A percentile compares a stretch with the other conserved stretches of the same genome.
Conservation (phyloP, 495 filamentous ascomycete species). For the Penicillium egyptiacum region DNA sequence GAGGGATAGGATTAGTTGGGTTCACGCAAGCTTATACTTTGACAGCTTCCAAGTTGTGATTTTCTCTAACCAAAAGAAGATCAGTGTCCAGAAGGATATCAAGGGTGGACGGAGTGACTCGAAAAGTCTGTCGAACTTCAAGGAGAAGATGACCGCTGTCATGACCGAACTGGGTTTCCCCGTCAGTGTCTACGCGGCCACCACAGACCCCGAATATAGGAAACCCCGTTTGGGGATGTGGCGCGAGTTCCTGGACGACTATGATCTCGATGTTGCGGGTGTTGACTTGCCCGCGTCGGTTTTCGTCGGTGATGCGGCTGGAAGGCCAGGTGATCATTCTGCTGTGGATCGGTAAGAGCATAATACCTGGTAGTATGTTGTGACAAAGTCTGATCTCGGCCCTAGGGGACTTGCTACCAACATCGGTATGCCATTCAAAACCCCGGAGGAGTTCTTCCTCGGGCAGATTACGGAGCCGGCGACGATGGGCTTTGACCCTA, state of each 20-base stretch:
- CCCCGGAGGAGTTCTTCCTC: conserved; percentile 90
- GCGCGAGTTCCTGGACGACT: conserved; percentile 74
- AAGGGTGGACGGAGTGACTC: conserved; percentile 66
- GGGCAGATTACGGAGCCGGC: conserved; percentile 61
- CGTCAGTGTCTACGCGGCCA: conserved; percentile 80
- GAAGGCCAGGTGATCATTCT: conserved; percentile 64
- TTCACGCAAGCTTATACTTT: conserved; percentile 1
- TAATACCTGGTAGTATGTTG: background rate
- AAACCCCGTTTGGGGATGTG: conserved; percentile 93
- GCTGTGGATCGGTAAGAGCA: conserved; percentile 69
- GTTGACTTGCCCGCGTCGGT: conserved; percentile 68
- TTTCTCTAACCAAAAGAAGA: conserved; percentile 83
- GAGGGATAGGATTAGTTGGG: background rate
- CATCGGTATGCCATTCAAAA: conserved; percentile 73
- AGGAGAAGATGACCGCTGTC: conserved; percentile 69
- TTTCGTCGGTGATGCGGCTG: conserved; percentile 90
- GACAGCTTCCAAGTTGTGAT: conserved; percentile 73
- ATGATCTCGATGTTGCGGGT: conserved; percentile 61
- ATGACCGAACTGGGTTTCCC: conserved; percentile 74
- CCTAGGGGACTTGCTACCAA: conserved; percentile 73
- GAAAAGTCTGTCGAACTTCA: conserved; percentile 70
- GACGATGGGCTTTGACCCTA: conserved; percentile 65
- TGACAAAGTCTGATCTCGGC: conserved; percentile 7
- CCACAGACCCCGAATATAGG: conserved; percentile 72
- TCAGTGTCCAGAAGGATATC: conserved; percentile 68